phyloP scores from a whole-genome alignment of 2,329 filamentous ascomycete genomes.

The Colletotrichum lini region DNA sequence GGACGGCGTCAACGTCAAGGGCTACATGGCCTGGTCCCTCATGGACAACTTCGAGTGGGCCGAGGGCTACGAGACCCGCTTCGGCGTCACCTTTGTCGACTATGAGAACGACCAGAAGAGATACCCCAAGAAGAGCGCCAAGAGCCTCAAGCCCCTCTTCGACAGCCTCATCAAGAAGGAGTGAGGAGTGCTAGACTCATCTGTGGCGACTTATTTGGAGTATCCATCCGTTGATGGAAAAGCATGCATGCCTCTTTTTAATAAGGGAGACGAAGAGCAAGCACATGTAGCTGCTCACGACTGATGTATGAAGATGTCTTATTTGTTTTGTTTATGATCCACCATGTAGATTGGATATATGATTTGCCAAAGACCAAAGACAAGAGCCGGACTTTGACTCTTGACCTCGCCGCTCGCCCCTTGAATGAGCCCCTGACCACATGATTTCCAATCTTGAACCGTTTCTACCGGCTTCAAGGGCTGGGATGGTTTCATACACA shows the following conservation, averaged over 20 bases:
- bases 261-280: conserved; percentile 11
- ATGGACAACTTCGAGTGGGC: conserved; percentile 95
- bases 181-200: conserved; percentile 45
- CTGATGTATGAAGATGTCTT: conserved; percentile 24
- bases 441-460: neutral
- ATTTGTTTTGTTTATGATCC: conserved; percentile 4
- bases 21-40: conserved; percentile 89
- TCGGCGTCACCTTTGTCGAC: conserved; percentile 88
- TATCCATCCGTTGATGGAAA: conserved; percentile 6
- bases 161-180: conserved; percentile 77
- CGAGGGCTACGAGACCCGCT: conserved; percentile 90
- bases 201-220: neutral
- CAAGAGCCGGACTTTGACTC: neutral
- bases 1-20: conserved; percentile 84
- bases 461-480: too few relatives aligned
- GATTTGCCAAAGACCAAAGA: neutral
- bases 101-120: conserved; percentile 85
- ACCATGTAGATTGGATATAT: conserved; percentile 13
- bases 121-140: conserved; percentile 87
- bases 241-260: conserved; percentile 23
- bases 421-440: neutral
- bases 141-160: conserved; percentile 79
- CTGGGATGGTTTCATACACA: too few relatives aligned
- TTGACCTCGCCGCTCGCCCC: neutral
- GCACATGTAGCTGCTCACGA: conserved; percentile 17